Conservation (phyloP, 2,329 filamentous ascomycete species). For the Microdochium bolleyi region DNA sequence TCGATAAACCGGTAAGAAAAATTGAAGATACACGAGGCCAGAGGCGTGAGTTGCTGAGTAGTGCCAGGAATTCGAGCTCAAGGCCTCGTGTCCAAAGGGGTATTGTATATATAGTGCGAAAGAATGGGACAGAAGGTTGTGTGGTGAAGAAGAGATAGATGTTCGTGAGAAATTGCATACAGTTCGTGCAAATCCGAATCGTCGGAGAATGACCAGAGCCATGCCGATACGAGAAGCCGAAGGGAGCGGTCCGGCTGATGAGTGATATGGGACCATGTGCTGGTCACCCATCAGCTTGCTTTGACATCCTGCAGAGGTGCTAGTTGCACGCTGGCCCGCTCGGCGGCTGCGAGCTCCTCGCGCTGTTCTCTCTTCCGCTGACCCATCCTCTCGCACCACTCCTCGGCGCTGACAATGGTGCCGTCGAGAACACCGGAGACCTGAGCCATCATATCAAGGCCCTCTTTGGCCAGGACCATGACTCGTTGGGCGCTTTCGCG, state of each 20-base stretch:
- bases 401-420: conserved; percentile 83
- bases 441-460: conserved; percentile 88
- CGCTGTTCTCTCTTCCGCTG: conserved; percentile 27
- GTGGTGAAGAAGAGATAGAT: not conserved
- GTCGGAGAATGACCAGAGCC: too few species aligned
- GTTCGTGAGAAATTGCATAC: too few species aligned
- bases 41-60: not conserved
- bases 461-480: conserved; percentile 79
- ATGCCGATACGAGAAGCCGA: too few species aligned
- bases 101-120: not conserved
- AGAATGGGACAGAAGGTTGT: not conserved
- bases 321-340: conserved; percentile 3
- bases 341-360: conserved; percentile 10
- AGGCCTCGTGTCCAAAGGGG: not conserved
- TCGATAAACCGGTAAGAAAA: not conserved
- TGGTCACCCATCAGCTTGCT: not conserved
- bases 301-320: conserved; percentile 2
- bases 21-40: not conserved
- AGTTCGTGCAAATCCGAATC: too few species aligned
- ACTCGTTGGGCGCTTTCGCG: conserved; percentile 64
- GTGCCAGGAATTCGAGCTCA: not conserved
- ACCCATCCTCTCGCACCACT: conserved; percentile 78
- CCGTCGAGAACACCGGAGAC: conserved; percentile 82
- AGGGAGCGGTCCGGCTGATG: too few species aligned
- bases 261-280: not conserved